Conservation (phyloP, 148 eudicot species). For the Camellia japonica region DNA sequence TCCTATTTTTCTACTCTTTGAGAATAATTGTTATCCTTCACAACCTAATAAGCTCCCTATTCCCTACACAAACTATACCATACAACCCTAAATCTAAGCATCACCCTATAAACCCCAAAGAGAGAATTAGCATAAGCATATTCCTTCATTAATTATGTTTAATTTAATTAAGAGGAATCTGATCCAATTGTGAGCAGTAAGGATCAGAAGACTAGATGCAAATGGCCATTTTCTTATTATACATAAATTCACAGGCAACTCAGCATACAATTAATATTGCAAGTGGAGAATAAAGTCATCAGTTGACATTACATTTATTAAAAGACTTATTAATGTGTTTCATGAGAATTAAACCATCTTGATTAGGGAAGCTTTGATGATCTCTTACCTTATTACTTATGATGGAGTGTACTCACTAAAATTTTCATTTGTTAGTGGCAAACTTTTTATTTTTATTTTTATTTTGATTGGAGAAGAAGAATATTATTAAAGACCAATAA, state of each 20-base stretch:
- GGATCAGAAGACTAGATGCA: neutral
- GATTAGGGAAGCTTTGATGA: no score
- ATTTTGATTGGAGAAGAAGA: no score
- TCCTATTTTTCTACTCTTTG: neutral
- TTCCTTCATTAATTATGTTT: neutral
- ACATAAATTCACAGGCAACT: neutral
- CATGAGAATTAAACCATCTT: no score
- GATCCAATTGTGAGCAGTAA: neutral
- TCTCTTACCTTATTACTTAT: no score
- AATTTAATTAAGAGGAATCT: neutral
- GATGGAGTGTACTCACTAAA: no score
- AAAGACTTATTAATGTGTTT: neutral
- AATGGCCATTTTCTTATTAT: neutral
- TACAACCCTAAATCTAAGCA: neutral
- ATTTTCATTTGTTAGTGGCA: no score
- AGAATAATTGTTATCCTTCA: neutral
- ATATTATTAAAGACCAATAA: no score
- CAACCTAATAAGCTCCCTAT: neutral
- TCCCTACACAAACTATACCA: neutral
- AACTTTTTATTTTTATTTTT: no score
- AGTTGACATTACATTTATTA: neutral
- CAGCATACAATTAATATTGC: neutral
- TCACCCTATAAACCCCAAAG: neutral
- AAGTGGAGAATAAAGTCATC: slow-evolving; percentile 4
- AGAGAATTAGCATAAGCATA: slow-evolving; percentile 5